Conservation (phyloP, 2,329 filamentous ascomycete species). For the Sporothrix sp. region DNA sequence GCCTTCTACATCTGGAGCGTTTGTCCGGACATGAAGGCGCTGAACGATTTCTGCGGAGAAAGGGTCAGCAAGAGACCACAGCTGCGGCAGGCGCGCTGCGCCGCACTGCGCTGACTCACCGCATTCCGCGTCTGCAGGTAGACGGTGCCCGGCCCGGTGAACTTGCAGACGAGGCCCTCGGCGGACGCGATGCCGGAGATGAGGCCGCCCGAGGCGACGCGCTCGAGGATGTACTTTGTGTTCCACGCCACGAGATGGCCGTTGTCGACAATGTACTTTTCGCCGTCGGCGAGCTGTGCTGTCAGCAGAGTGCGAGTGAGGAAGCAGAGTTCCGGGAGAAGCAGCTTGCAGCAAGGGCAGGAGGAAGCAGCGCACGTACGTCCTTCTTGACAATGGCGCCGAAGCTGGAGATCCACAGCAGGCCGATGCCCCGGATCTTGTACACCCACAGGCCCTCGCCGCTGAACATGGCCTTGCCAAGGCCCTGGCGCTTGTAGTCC, state of each 20-base stretch:
- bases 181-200: conserved; percentile 75
- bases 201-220: conserved; percentile 81
- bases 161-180: conserved; percentile 91
- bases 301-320: not conserved
- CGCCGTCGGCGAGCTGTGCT: conserved; percentile 49
- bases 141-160: conserved; percentile 80
- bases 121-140: conserved; percentile 90
- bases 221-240: conserved; percentile 83
- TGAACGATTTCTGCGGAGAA: conserved; percentile 38
- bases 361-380: conserved; percentile 41
- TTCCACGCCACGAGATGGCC: conserved; percentile 96
- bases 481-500: conserved; percentile 74
- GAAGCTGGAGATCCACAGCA: conserved; percentile 87
- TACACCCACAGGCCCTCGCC: conserved; percentile 90
- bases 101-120: too few relatives aligned
- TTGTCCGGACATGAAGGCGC: conserved; percentile 42
- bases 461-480: conserved; percentile 86
- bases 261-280: conserved; percentile 88
- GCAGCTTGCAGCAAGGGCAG: too few relatives aligned
- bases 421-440: conserved; percentile 68
- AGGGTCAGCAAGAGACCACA: not conserved
- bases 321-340: not conserved
- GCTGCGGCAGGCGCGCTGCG: too few relatives aligned
- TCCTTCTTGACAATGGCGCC: conserved; percentile 94
- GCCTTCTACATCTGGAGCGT: conserved; percentile 21